phyloP scores from a whole-genome alignment of 2,329 filamentous ascomycete genomes.

The Aspergillus hortae region DNA sequence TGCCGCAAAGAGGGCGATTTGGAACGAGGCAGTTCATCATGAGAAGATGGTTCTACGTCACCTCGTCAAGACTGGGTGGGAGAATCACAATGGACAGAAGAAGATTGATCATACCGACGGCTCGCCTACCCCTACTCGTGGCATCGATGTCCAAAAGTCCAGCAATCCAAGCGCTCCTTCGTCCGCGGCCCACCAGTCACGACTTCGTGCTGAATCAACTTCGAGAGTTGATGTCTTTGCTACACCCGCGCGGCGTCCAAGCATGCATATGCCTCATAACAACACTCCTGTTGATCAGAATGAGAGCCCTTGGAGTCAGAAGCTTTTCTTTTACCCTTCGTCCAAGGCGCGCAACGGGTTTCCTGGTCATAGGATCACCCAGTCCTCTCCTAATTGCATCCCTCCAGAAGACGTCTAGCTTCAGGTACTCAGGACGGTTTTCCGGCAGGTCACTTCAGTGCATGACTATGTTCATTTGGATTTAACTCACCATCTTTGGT shows the following conservation, averaged over 20 bases:
- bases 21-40: slow-evolving; percentile 19
- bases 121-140: slow-evolving; percentile 1
- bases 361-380: slow-evolving; percentile 18
- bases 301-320: slow-evolving; percentile 11
- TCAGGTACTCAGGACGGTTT: not conserved
- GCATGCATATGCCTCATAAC: slow-evolving; percentile 2
- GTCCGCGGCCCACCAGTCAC: not conserved
- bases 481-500: not conserved
- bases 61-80: slow-evolving; percentile 21
- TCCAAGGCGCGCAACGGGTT: slow-evolving; percentile 2
- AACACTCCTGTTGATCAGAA: slow-evolving; percentile 1
- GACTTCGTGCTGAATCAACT: slow-evolving; percentile 3
- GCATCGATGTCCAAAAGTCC: not conserved
- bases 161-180: slow-evolving; percentile 3
- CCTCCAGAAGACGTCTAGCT: slow-evolving; percentile 2
- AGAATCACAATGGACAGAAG: slow-evolving; percentile 9
- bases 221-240: slow-evolving; percentile 6
- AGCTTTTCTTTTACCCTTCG: slow-evolving; percentile 7
- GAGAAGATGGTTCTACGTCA: slow-evolving; percentile 20
- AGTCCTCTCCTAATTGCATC: slow-evolving; percentile 20
- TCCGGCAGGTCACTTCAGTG: not conserved
- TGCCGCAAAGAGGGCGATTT: slow-evolving; percentile 13
- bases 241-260: slow-evolving; percentile 14
- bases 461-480: too few species aligned
- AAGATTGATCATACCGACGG: not conserved